Evolutionary conservation across 1,284 basidiomycete genomes (phyloP), one percentile per base, ranked within the genome.

Genomic region (Trametes pubescens): DNA sequence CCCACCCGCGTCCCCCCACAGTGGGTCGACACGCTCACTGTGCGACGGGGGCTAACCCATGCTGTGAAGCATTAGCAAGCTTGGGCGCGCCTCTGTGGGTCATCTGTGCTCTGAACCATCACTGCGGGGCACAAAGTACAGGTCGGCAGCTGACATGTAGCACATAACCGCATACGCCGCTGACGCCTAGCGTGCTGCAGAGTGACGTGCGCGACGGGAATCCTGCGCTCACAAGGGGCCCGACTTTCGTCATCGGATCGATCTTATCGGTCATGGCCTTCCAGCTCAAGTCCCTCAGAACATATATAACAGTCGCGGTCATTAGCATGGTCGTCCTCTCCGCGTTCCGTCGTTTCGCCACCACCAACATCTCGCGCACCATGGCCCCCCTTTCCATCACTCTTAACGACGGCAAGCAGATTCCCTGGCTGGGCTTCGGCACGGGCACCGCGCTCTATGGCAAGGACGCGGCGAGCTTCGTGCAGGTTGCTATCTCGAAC

Each of bases 391-490:
- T 73, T 51, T 77, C 77, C 1, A 73, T 88, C 61, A 73, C 78
- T 46, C 83, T 91, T 66, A 89, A 89, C 73, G 86, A 90, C 70
- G 87, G 86, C 56, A 79, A 73, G 47, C 73, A 70, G 8, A 80
- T 86, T 47, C 89, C 90, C 29, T 85, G 82, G 83, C 77, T 92
- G 16, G 90, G 82, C 1, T 92, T 89, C 69, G 91, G 90, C 32
- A 91, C 87, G 3, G 90, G 90, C 3, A 87, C 88, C 0, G 86
- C 86, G 2, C 78, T 87, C 32, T 88, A 75, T 65, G 53, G 67
- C 18, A 81, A 81, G 71, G 85, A 92, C 71, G 88, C 84, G 4
- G 72, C 82, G 54, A 69, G 82, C 4, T 73, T 79, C 9, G 81
- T 90, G 61, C 73, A 71, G 21, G 70, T 76, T 34, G 91, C 91